Conservation (phyloP, 352 stramenopile genomes). For the Phytophthora citricola region DNA sequence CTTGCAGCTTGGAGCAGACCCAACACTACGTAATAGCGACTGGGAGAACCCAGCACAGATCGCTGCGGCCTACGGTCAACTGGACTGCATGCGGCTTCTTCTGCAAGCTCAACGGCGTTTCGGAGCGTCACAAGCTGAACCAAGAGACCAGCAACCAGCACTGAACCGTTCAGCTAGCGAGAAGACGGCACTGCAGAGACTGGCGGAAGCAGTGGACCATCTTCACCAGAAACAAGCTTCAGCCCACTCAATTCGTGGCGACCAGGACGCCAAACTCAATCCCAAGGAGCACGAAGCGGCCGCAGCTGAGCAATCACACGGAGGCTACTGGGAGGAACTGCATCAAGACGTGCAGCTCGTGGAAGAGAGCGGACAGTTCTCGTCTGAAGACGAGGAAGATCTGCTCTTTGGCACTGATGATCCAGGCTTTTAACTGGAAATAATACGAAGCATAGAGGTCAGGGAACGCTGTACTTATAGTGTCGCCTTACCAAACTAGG, state of each 20-base stretch:
- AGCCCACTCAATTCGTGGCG: conserved; percentile 33
- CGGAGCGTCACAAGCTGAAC: conserved; percentile 7
- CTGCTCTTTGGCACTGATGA: conserved; percentile 17
- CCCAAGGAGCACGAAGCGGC: not conserved
- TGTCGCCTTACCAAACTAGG: conserved; percentile 32
- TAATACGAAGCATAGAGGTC: not conserved
- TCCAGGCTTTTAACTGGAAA: conserved; percentile 8
- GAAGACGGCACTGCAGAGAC: conserved; percentile 27
- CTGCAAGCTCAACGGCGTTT: conserved; percentile 31
- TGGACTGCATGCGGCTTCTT: conserved; percentile 57
- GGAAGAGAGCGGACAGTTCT: conserved; percentile 77
- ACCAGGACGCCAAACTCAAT: conserved; percentile 2
- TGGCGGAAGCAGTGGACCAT: conserved; percentile 41
- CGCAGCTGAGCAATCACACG: conserved; percentile 23
- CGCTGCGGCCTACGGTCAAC: conserved; percentile 48
- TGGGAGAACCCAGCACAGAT: conserved; percentile 63
- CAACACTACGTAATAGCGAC: conserved; percentile 60
- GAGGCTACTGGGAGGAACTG: conserved; percentile 71
- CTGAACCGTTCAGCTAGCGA: conserved; percentile 22
- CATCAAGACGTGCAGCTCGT: conserved; percentile 76
- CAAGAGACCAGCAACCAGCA: conserved; percentile 8
- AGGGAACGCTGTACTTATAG: conserved; percentile 33
- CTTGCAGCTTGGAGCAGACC: conserved; percentile 54
- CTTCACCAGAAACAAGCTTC: conserved; percentile 46
- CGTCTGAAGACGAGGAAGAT: conserved; percentile 64